phyloP scores from a whole-genome alignment of 306 rosid species.

The Prunus persica region Prunus_persica_NCBIv2 NC_034009.1:42875501-42876000 shows the following conservation, averaged over 20 bases:
- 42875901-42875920: not conserved
- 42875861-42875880: not conserved
- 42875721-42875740: slow-evolving; percentile 81
- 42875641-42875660: slow-evolving; percentile 76
- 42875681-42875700: slow-evolving; percentile 65
- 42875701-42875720: slow-evolving; percentile 65
- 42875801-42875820: slow-evolving; percentile 3
- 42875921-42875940: not conserved
- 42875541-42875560: slow-evolving; percentile 82
- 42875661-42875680: slow-evolving; percentile 74
- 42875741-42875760: slow-evolving; percentile 87
- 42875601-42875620: slow-evolving; percentile 53
- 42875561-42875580: slow-evolving; percentile 85
- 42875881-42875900: not conserved
- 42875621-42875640: slow-evolving; percentile 90
- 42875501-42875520: slow-evolving; percentile 80
- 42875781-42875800: slow-evolving; percentile 13
- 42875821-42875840: not conserved
- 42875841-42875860: not conserved
- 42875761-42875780: slow-evolving; percentile 43
- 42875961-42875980: not conserved
- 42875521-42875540: slow-evolving; percentile 74
- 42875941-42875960: not conserved
- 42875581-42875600: slow-evolving; percentile 70
- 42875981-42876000: not conserved